Evolutionary conservation across 345 rosid species (phyloP), one percentile per base, ranked within the genome.

Genomic region (Syzygium aromaticum): DNA sequence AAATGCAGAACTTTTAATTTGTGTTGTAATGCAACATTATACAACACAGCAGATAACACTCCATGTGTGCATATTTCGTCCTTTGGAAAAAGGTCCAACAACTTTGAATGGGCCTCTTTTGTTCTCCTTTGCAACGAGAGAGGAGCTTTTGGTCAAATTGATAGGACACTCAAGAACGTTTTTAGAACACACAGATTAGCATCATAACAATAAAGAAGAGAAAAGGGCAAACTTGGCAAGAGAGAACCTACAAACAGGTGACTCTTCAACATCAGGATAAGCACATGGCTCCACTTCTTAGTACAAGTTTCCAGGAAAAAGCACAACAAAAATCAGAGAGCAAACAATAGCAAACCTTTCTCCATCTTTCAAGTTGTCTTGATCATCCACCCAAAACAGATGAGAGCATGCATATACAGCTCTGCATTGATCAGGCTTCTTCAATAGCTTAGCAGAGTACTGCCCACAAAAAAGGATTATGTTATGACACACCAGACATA

Each of bases 351-450:
- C 93, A 25, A 88, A 98, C 99, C 98, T 95, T 91, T 98, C 98
- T 89, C 98, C 99, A 92, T 96, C 98, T 92, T 95, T 96, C 89
- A 94, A 87, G 78, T 90, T 92, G 90, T 95, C 99, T 84, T 95
- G 98, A 90, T 96, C 97, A 77, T 98, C 95, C 83, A 95, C 94
- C 99, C 99, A 98, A 91, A 98, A 98, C 77, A 98, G 95, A 93
- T 96, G 99, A 51, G 99, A 94, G 87, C 99, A 98, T 21, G 94
- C 97, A 87, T 95, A 98, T 86, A 96, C 98, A 88, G 99, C 99
- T 94, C 98, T 94, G 87, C 99, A 96, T 87, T 96, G 99, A 91
- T 98, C 99, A 87, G 98, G 96, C 95, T 96, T 98, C 98, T 96
- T 98, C 88, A 95, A 93, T 84, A 98, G 99, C 92, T 95, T 98